Percentiles rank a stretch among this genome's conserved stretches.
Evolutionary conservation across 2,329 filamentous ascomycete genomes (phyloP).

Genomic region (Penicillium capsulatum): DNA sequence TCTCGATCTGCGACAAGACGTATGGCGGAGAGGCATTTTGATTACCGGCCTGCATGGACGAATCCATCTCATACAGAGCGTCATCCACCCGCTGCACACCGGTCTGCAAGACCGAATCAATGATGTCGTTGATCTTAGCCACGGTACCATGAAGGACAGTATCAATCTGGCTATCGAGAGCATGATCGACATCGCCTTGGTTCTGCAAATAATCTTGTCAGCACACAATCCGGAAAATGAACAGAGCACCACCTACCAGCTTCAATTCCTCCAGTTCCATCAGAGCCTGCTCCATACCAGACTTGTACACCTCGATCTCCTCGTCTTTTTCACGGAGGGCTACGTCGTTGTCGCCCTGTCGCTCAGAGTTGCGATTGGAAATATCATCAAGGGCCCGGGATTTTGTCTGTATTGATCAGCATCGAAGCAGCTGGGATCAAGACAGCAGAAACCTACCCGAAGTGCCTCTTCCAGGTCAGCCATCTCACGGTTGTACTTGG

Average conservation of each 20-base stretch:
- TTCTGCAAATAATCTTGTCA: slow-evolving; percentile 43
- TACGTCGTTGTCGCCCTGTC: slow-evolving; percentile 78
- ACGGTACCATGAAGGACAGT: slow-evolving; percentile 80
- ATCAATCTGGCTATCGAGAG: slow-evolving; percentile 86
- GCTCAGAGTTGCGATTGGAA: slow-evolving; percentile 71
- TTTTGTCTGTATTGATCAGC: slow-evolving; percentile 62
- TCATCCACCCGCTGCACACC: slow-evolving; percentile 94
- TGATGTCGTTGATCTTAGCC: slow-evolving; percentile 93
- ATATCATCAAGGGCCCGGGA: slow-evolving; percentile 80
- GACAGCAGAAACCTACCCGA: slow-evolving; percentile 39
- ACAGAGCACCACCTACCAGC: slow-evolving; percentile 40
- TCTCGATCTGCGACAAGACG: slow-evolving; percentile 94
- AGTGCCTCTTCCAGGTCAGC: slow-evolving; percentile 92
- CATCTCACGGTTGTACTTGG: slow-evolving; percentile 96
- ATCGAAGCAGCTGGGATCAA: neutral
- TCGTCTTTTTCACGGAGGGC: slow-evolving; percentile 91
- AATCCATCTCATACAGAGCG: slow-evolving; percentile 93
- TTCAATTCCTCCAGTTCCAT: slow-evolving; percentile 87
- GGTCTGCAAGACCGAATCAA: slow-evolving; percentile 91
- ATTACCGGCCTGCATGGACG: slow-evolving; percentile 96
- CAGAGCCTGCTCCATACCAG: slow-evolving; percentile 93
- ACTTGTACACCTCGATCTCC: slow-evolving; percentile 96
- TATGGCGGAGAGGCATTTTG: slow-evolving; percentile 94
- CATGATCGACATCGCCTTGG: slow-evolving; percentile 70
- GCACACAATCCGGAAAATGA: neutral